Conservation (phyloP, 768 basidiomycete species). For the Boletus vinaceobasis region DNA sequence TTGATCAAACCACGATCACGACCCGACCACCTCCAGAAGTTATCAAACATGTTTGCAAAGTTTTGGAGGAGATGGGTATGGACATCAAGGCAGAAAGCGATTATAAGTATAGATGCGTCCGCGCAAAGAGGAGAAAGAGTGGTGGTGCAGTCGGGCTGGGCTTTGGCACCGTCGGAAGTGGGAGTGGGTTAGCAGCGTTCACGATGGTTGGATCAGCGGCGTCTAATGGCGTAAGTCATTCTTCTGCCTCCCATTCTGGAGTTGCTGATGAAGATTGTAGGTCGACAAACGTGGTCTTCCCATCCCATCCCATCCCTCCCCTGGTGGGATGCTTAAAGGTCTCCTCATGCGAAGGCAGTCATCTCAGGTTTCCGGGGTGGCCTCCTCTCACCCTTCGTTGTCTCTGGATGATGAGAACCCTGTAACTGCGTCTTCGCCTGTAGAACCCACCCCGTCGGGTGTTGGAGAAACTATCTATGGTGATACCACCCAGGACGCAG, state of each 20-base stretch:
- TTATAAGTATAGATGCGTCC: constrained; percentile 84
- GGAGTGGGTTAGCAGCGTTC: constrained; percentile 63
- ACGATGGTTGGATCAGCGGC: constrained; percentile 79
- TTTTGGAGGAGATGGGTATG: constrained; percentile 86
- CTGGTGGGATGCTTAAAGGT: constrained; percentile 78
- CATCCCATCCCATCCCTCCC: constrained; percentile 71
- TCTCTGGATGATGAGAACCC: constrained; percentile 47
- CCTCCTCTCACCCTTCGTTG: constrained; percentile 40
- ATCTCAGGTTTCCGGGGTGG: constrained; percentile 60
- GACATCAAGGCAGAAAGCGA: constrained; percentile 86
- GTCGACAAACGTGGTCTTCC: constrained; percentile 89
- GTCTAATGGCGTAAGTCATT: constrained; percentile 72
- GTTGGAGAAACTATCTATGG: constrained; percentile 70
- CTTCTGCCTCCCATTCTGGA: neutral
- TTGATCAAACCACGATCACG: constrained; percentile 88
- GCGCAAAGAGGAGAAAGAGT: constrained; percentile 69
- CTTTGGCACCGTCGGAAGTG: constrained; percentile 37
- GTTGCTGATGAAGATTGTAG: constrained; percentile 37
- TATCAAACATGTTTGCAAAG: constrained; percentile 76
- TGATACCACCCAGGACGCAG: constrained; percentile 73
- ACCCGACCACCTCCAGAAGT: constrained; percentile 82
- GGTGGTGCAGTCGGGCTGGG: constrained; percentile 41
- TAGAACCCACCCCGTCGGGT: constrained; percentile 36
- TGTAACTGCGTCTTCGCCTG: constrained; percentile 20
- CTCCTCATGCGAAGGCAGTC: constrained; percentile 88